phyloP scores from a whole-genome alignment of 2,329 filamentous ascomycete species.

The Penicillium sp. region DNA sequence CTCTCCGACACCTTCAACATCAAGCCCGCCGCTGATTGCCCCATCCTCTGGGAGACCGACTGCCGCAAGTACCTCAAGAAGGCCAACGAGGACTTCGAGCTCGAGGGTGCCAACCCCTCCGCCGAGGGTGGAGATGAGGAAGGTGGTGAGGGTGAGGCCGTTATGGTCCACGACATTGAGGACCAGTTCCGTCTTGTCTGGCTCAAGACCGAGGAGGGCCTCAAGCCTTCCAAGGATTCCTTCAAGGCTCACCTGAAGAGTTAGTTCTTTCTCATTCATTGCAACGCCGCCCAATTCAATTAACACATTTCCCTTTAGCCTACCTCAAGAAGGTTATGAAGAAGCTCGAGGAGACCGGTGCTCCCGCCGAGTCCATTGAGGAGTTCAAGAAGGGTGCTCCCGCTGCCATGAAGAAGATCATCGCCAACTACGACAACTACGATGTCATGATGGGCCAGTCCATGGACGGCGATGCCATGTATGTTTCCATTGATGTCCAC shows the following conservation, averaged over 20 bases:
- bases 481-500: conserved; percentile 42
- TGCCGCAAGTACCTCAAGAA: conserved; percentile 85
- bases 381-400: conserved; percentile 76
- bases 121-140: conserved; percentile 79
- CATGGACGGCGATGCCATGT: conserved; percentile 95
- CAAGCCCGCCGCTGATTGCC: conserved; percentile 61
- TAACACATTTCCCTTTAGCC: conserved; percentile 45
- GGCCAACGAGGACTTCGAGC: conserved; percentile 60
- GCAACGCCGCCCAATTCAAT: neutral
- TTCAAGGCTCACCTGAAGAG: conserved; percentile 84
- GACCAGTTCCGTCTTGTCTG: conserved; percentile 84
- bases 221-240: conserved; percentile 69
- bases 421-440: conserved; percentile 92
- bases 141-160: conserved; percentile 63
- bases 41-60: conserved; percentile 83
- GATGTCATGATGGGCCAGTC: conserved; percentile 91
- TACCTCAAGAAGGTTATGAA: conserved; percentile 92
- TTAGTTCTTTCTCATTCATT: conserved; percentile 44
- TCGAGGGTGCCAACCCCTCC: conserved; percentile 86
- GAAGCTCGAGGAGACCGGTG: conserved; percentile 62
- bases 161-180: conserved; percentile 85
- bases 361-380: conserved; percentile 61
- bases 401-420: conserved; percentile 75
- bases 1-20: conserved; percentile 92
- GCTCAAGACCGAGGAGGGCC: conserved; percentile 44